Base-by-base conservation (phyloP, 2,329 filamentous ascomycete genomes). In the Sporothrix pseudoabietina region DNA sequence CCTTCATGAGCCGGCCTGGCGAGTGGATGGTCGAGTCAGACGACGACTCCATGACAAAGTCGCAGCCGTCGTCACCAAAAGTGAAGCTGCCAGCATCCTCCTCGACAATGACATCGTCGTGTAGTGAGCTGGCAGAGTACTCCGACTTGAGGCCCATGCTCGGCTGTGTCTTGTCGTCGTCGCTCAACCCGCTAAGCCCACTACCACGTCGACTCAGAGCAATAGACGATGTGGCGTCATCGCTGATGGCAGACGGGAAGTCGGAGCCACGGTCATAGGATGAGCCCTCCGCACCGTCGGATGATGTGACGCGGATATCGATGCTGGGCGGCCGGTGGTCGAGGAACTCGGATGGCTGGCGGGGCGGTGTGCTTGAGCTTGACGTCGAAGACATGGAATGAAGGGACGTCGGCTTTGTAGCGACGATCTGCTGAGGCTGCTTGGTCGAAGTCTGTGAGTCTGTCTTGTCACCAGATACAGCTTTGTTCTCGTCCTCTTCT, bases 91-190 rank as follows among this genome's bases (percentile, higher is more conserved):
- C 80, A 1, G 78, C 75, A 32, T 82, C 77, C 75, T 88, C 87
- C 76, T 87, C 87, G 1, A 82, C 78, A 55, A 87, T 86, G 61
- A 84, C 80, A 9, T 85, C 85, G 59, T 88, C 87, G 32, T 86
- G 85, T 16, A 89, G 78, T 7, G 86, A 87, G 52, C 82, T 84
- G 26, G 80, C 81, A 19, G 86, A 87, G 59, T 83, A 83, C 72
- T 86, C 85, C 0, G 85, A 84, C 71, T 85, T 85, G 69, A 87
- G 78, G 55, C 80, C 82, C 1, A 80, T 80, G 49, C 81, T 80
- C 12, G 79, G 79, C 54, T 80, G 80, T 44, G 80, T 76, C 76
- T 76, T 76, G 75, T 82, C 82, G 16, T 81, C 81, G 14, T 85
- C 83, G 74, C 84, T 86, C 19, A 85, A 78, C 4, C 82, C 83